Conservation (phyloP, 345 rosid genomes). For the Hibiscus mutabilis region DNA sequence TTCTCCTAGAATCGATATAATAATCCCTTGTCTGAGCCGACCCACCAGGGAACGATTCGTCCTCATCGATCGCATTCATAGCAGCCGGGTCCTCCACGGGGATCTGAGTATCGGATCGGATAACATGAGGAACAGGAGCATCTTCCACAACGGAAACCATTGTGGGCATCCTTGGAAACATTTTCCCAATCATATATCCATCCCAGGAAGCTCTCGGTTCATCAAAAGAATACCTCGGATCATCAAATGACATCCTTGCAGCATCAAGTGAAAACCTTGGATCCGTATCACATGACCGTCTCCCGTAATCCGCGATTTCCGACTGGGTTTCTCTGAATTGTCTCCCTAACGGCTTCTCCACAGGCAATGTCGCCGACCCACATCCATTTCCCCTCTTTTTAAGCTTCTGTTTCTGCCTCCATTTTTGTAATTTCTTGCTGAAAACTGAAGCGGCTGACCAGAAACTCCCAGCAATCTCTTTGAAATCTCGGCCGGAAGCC, state of each 20-base stretch:
- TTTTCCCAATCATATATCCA: constrained; percentile 66
- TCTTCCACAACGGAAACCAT: constrained; percentile 93
- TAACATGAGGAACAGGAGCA: constrained; percentile 56
- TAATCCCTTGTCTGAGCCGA: constrained; percentile 84
- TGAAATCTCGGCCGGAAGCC: constrained; percentile 60
- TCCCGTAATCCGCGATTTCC: constrained; percentile 91
- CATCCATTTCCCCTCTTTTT: constrained; percentile 60
- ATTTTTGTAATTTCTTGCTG: constrained; percentile 90
- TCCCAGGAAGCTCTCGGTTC: constrained; percentile 98
- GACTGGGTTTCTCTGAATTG: constrained; percentile 93
- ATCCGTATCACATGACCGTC: constrained; percentile 94
- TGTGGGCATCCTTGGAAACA: constrained; percentile 66
- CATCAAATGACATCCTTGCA: constrained; percentile 78
- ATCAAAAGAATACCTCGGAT: constrained; percentile 78
- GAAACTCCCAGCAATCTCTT: constrained; percentile 75
- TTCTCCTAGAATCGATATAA: constrained; percentile 69
- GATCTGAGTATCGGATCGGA: constrained; percentile 59
- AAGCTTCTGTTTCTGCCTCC: constrained; percentile 91
- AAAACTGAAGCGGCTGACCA: constrained; percentile 99
- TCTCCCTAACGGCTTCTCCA: constrained; percentile 87
- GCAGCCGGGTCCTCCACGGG: constrained; percentile 58
- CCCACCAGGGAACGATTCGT: constrained; percentile 74
- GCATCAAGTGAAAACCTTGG: constrained; percentile 81
- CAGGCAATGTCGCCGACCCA: constrained; percentile 80
- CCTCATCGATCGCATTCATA: constrained; percentile 35